Conservation (phyloP, 169 alveolate species). For the Haemoproteus tartakovskyi region DNA sequence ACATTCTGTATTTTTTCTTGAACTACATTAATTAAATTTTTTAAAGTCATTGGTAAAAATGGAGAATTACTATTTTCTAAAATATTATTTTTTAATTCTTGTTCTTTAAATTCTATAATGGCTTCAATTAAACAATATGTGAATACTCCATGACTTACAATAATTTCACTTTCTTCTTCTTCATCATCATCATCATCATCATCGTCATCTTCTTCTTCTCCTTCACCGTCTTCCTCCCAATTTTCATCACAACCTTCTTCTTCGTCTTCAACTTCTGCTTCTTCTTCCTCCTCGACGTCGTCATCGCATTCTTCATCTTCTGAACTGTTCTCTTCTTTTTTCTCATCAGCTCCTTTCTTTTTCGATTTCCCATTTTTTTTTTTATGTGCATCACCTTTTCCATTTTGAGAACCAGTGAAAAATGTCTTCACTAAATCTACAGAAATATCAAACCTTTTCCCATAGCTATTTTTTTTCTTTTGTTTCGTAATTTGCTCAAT, state of each 20-base stretch:
- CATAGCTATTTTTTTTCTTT: conserved; percentile 11
- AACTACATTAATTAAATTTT: conserved; percentile 72
- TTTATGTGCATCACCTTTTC: not conserved
- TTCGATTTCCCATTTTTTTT: too few species aligned
- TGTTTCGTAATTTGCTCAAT: not conserved
- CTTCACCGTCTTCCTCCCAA: too few species aligned
- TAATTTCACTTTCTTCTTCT: too few species aligned
- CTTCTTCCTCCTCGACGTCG: conserved; percentile 6
- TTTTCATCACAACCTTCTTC: too few species aligned
- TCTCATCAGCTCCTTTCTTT: not conserved
- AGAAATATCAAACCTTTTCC: conserved; percentile 15
- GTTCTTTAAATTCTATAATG: conserved; percentile 73
- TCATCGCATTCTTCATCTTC: not conserved
- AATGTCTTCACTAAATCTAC: conserved; percentile 12
- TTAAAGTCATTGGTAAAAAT: conserved; percentile 47
- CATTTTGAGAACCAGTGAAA: conserved; percentile 5
- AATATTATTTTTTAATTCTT: conserved; percentile 71
- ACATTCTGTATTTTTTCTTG: conserved; percentile 73
- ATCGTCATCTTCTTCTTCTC: conserved; percentile 12
- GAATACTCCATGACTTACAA: conserved; percentile 81
- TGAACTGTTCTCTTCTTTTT: not conserved
- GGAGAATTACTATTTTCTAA: conserved; percentile 24
- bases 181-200: not conserved
- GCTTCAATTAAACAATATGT: conserved; percentile 81
- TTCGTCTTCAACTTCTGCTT: too few species aligned